A percentile compares a stretch with the other conserved stretches of the same genome.
Conservation (phyloP, 2,329 filamentous ascomycete species). For the Colletotrichum salicis region DNA sequence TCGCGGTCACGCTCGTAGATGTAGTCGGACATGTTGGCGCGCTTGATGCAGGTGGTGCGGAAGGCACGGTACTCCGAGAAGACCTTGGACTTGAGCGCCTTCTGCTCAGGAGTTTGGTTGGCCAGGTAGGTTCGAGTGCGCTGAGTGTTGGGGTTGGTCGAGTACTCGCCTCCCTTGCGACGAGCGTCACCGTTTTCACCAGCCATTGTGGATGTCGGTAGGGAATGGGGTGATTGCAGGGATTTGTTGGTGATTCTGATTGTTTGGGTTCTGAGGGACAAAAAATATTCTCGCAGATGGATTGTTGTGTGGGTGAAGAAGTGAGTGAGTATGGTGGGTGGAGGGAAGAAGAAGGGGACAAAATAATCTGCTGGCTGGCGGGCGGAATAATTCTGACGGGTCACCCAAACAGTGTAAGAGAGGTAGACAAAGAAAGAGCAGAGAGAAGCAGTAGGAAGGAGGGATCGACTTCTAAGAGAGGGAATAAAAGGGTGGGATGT, state of each 20-base stretch:
- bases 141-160: background rate
- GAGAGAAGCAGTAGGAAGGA: background rate
- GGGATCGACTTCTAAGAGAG: background rate
- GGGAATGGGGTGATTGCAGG: background rate
- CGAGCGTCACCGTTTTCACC: background rate
- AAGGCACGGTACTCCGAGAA: background rate
- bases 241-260: background rate
- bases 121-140: background rate
- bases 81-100: background rate
- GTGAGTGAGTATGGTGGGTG: background rate
- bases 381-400: background rate
- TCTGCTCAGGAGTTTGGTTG: background rate
- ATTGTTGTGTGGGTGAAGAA: background rate
- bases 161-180: background rate
- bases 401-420: background rate
- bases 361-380: background rate
- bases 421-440: background rate
- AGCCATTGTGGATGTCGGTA: background rate
- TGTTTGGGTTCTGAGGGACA: background rate
- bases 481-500: background rate
- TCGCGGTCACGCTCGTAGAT: background rate
- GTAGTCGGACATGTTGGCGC: background rate
- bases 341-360: background rate
- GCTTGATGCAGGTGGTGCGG: background rate
- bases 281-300: background rate